A percentile compares a stretch with the other conserved stretches of the same genome.
Evolutionary conservation across 352 stramenopile genomes (phyloP).

Genomic region (Phytophthora constricta): DNA sequence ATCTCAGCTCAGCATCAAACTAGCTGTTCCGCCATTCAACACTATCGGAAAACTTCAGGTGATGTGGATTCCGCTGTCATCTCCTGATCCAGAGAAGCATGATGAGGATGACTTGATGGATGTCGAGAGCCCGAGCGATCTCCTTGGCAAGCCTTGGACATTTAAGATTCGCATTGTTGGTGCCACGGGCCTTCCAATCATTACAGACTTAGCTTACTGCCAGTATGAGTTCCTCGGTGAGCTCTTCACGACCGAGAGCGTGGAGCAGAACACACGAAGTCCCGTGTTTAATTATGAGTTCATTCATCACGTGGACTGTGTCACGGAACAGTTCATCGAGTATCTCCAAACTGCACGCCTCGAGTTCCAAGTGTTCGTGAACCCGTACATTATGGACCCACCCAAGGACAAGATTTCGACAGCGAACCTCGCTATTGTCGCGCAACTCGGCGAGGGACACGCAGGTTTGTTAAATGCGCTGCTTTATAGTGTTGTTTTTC

Average conservation of each 20-base stretch:
- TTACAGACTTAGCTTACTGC: conserved; percentile 91
- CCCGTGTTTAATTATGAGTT: conserved; percentile 91
- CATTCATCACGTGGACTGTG: conserved; percentile 86
- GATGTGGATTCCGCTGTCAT: conserved; percentile 87
- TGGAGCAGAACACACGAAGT: conserved; percentile 89
- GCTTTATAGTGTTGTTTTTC: neutral
- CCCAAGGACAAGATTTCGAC: conserved; percentile 87
- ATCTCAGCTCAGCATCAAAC: conserved; percentile 89
- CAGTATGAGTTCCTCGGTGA: conserved; percentile 95
- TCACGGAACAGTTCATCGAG: conserved; percentile 89
- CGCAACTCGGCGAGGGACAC: conserved; percentile 56
- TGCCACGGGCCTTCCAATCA: conserved; percentile 85
- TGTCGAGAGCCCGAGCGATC: conserved; percentile 73
- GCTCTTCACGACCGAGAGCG: conserved; percentile 91
- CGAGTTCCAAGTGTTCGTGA: conserved; percentile 91
- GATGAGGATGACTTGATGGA: conserved; percentile 73
- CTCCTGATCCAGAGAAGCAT: conserved; percentile 72
- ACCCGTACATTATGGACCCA: conserved; percentile 87
- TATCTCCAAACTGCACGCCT: conserved; percentile 83
- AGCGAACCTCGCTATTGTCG: conserved; percentile 72
- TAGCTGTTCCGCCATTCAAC: conserved; percentile 92
- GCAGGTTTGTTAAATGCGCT: conserved; percentile 34
- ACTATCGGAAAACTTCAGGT: conserved; percentile 94
- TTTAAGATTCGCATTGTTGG: conserved; percentile 90
- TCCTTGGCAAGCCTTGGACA: conserved; percentile 92